Conservation (phyloP, 345 rosid species). For the Sonneratia caseolaris region DNA sequence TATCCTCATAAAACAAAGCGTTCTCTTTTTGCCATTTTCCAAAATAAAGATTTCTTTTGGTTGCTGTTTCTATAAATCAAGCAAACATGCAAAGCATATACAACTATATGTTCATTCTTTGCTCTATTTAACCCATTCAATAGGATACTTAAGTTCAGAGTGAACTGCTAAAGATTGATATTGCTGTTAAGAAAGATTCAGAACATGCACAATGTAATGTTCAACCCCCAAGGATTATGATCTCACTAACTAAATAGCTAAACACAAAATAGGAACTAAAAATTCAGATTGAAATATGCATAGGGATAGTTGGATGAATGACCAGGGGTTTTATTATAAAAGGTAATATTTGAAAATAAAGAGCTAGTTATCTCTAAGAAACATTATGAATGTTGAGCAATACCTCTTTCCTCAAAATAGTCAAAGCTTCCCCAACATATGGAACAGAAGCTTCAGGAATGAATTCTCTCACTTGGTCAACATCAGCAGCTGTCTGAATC, state of each 20-base stretch:
- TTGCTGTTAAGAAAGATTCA: neutral
- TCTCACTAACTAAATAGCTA: neutral
- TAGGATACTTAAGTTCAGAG: neutral
- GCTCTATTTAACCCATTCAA: neutral
- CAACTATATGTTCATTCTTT: neutral
- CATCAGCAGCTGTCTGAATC: constrained; percentile 55
- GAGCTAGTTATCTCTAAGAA: neutral
- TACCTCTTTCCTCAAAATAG: constrained; percentile 78
- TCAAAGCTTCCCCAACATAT: constrained; percentile 91
- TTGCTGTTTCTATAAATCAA: neutral
- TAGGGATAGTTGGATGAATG: neutral
- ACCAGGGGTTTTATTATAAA: neutral
- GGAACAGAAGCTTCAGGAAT: constrained; percentile 81
- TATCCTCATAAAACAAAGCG: neutral
- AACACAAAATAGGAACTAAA: neutral
- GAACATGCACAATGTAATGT: neutral
- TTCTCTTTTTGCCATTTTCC: neutral
- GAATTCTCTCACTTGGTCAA: constrained; percentile 72
- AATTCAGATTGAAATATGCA: neutral
- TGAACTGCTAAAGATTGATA: neutral
- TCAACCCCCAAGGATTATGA: neutral
- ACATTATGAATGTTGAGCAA: neutral
- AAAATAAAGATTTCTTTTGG: neutral
- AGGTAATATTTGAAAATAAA: neutral
- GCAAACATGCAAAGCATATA: neutral